A percentile compares a stretch with the other conserved stretches of the same genome.
Conservation (phyloP, 2,329 filamentous ascomycete genomes). For the Botrytis fragariae region DNA sequence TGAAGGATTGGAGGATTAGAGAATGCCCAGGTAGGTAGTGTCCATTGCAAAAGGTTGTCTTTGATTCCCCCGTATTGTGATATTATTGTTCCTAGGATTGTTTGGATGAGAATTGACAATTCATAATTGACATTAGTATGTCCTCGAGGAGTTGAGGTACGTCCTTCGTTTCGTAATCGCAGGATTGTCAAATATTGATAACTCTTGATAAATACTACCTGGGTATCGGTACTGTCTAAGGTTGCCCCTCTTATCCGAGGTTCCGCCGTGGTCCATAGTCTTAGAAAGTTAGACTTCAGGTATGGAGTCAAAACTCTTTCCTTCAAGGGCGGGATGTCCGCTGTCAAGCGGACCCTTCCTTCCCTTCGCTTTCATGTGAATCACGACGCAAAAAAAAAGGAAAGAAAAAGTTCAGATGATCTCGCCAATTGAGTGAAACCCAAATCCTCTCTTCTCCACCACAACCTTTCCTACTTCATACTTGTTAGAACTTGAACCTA, state of each 20-base stretch:
- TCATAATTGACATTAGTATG: neutral
- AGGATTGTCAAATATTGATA: neutral
- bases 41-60: neutral
- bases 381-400: neutral
- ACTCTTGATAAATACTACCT: neutral
- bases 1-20: neutral
- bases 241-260: neutral
- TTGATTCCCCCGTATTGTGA: neutral
- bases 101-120: neutral
- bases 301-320: neutral
- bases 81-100: neutral
- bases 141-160: neutral
- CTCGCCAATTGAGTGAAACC: neutral
- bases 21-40: neutral
- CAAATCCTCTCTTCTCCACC: neutral
- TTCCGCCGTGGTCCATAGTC: neutral
- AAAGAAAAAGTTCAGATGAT: neutral
- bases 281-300: neutral
- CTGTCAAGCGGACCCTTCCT: neutral
- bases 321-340: slow-evolving; percentile 2
- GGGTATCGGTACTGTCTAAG: neutral
- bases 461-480: neutral
- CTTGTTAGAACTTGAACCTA: neutral
- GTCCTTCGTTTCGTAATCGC: neutral
- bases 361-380: neutral